Evolutionary conservation across 805 yeast species (phyloP).

Genomic region (Candida patagonica): DNA sequence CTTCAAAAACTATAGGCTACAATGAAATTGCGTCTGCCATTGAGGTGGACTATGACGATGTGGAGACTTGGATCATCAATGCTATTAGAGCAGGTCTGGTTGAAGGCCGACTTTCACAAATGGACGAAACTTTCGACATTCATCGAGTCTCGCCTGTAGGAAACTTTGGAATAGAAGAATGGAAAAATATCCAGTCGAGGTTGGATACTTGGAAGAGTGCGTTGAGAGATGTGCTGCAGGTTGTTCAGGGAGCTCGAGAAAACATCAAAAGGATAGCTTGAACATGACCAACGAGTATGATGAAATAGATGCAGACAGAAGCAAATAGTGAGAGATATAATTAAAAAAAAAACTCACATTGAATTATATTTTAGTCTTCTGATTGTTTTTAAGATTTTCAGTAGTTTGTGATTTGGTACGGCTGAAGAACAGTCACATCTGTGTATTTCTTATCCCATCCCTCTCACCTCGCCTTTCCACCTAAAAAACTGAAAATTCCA

Average conservation of each 20-base stretch:
- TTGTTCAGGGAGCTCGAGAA: conserved; percentile 23
- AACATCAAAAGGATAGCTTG: conserved; percentile 19
- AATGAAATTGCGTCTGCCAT: conserved; percentile 26
- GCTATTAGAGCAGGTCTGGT: conserved; percentile 34
- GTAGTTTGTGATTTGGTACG: no score
- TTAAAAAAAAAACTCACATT: no score
- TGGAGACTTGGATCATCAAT: conserved; percentile 34
- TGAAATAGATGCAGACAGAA: no score
- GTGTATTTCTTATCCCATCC: no score
- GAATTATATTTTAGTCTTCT: no score
- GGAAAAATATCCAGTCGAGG: conserved; percentile 28
- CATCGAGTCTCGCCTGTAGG: conserved; percentile 31
- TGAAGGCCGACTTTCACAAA: conserved; percentile 35
- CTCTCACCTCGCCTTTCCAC: no score
- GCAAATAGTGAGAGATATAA: no score
- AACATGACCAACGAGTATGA: no score
- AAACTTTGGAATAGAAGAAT: conserved; percentile 28
- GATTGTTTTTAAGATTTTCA: no score
- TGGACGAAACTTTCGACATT: conserved; percentile 27
- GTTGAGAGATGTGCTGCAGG: conserved; percentile 24
- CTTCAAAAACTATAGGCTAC: conserved; percentile 22
- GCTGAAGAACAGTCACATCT: no score
- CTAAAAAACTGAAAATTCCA: no score
- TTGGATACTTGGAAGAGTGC: conserved; percentile 30
- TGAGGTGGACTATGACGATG: conserved; percentile 22